Evolutionary conservation across 208 protist species (phyloP).

Genomic region (Crithidia sp.): DNA sequence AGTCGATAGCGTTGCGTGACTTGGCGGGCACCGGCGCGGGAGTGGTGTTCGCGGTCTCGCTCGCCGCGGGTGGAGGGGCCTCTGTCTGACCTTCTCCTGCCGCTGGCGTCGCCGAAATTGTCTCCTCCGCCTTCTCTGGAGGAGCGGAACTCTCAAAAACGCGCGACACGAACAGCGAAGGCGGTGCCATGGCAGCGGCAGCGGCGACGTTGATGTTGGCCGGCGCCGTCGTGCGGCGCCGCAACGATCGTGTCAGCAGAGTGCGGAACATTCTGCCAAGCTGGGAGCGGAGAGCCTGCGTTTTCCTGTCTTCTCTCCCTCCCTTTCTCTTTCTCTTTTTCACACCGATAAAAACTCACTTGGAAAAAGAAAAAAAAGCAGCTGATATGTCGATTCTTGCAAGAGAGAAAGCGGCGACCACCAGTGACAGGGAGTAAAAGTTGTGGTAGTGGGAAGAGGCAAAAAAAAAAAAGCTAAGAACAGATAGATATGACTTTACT

Average conservation of each 20-base stretch:
- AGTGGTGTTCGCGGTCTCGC: neutral
- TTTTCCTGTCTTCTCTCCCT: no score
- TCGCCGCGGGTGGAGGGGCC: neutral
- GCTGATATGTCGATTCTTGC: neutral
- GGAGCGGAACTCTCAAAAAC: neutral
- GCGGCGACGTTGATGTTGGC: neutral
- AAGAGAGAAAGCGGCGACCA: neutral
- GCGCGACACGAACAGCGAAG: neutral
- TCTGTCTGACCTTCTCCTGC: no score
- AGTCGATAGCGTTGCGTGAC: slow-evolving; percentile 11
- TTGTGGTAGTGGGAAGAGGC: no score
- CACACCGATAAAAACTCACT: neutral
- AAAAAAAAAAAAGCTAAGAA: slow-evolving; percentile 1
- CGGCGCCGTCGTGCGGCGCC: slow-evolving; percentile 12
- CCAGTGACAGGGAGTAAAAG: no score
- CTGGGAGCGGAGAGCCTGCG: neutral
- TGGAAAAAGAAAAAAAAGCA: neutral
- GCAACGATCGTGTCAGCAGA: slow-evolving; percentile 3
- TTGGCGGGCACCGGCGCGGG: neutral
- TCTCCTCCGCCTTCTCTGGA: neutral
- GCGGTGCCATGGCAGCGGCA: neutral
- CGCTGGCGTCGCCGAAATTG: neutral
- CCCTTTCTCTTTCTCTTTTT: no score
- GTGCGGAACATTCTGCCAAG: slow-evolving; percentile 1
- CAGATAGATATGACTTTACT: slow-evolving; percentile 18